phyloP scores from a whole-genome alignment of 1,284 basidiomycete genomes.

The Apiotrichum veenhuisii region DNA sequence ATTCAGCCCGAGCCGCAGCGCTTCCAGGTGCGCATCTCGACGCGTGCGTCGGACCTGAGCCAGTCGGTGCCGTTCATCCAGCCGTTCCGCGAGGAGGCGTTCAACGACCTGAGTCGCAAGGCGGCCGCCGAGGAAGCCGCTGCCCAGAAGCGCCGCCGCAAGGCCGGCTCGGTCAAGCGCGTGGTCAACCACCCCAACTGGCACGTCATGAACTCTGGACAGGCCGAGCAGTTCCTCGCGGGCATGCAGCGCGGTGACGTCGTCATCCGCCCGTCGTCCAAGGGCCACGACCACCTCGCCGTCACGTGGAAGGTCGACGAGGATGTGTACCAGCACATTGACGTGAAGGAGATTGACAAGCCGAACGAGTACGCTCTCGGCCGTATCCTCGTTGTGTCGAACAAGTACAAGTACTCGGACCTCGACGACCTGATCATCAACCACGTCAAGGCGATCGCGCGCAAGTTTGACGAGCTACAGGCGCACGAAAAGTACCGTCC shows the following conservation, averaged over 20 bases:
- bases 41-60: slow-evolving; percentile 65
- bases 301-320: slow-evolving; percentile 99
- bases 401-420: slow-evolving; percentile 83
- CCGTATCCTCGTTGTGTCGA: slow-evolving; percentile 70
- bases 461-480: slow-evolving; percentile 92
- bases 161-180: slow-evolving; percentile 71
- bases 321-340: slow-evolving; percentile 93
- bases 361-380: slow-evolving; percentile 66
- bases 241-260: slow-evolving; percentile 90
- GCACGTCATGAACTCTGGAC: slow-evolving; percentile 87
- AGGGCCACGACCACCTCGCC: slow-evolving; percentile 88
- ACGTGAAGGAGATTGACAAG: slow-evolving; percentile 77
- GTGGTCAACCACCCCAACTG: slow-evolving; percentile 98
- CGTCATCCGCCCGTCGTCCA: slow-evolving; percentile 92
- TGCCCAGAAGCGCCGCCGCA: slow-evolving; percentile 73
- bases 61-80: slow-evolving; percentile 37
- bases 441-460: slow-evolving; percentile 90
- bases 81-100: slow-evolving; percentile 39
- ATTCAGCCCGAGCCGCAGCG: slow-evolving; percentile 63
- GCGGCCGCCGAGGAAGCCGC: slow-evolving; percentile 69
- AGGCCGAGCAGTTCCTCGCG: slow-evolving; percentile 86
- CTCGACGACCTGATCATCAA: slow-evolving; percentile 97
- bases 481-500: slow-evolving; percentile 92
- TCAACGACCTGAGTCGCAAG: slow-evolving; percentile 50
- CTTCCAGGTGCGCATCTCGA: slow-evolving; percentile 73